These are phyloP conservation scores for Petrea volubilis DNA, from an alignment of 257 asterid species.

Conservation along the genomic window DNA sequence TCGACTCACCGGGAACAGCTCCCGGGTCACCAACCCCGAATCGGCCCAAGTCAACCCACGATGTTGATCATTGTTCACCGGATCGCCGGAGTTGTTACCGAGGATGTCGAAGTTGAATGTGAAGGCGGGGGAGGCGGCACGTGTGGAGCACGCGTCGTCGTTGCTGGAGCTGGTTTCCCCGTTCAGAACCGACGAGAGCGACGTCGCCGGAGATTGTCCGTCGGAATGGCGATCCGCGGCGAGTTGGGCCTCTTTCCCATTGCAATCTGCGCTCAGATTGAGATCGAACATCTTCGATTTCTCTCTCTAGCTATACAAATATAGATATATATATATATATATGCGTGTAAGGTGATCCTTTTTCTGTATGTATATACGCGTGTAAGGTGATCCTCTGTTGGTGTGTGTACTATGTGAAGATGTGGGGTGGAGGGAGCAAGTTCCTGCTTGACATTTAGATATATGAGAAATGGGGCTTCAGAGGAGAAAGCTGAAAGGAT, in stretches of 20 bases:
- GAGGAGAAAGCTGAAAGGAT: slow-evolving; percentile 17
- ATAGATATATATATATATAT: background rate
- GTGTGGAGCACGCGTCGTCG: slow-evolving; percentile 53
- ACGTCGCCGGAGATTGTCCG: slow-evolving; percentile 39
- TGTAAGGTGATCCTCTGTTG: background rate
- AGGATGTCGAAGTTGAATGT: slow-evolving; percentile 54
- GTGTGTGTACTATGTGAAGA: background rate
- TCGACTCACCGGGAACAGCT: slow-evolving; percentile 55
- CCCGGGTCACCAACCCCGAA: slow-evolving; percentile 50
- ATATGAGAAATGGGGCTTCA: background rate
- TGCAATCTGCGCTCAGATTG: slow-evolving; percentile 44
- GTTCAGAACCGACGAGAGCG: slow-evolving; percentile 48
- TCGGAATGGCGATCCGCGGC: slow-evolving; percentile 20
- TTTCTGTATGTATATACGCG: no score
- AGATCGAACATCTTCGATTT: slow-evolving; percentile 63
- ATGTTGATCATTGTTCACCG: slow-evolving; percentile 5
- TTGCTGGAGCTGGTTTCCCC: slow-evolving; percentile 50
- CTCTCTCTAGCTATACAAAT: background rate
- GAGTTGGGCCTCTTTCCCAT: slow-evolving; percentile 16
- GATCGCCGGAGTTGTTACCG: slow-evolving; percentile 16
- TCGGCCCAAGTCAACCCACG: slow-evolving; percentile 21
- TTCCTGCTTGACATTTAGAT: background rate
- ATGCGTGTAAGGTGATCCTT: background rate
- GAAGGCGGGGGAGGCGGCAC: slow-evolving; percentile 37
- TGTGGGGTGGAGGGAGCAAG: background rate